These are phyloP conservation scores for Blumeria hordei DNA, from an alignment of 2,329 filamentous ascomycete species.

Conservation along the genomic window DNA sequence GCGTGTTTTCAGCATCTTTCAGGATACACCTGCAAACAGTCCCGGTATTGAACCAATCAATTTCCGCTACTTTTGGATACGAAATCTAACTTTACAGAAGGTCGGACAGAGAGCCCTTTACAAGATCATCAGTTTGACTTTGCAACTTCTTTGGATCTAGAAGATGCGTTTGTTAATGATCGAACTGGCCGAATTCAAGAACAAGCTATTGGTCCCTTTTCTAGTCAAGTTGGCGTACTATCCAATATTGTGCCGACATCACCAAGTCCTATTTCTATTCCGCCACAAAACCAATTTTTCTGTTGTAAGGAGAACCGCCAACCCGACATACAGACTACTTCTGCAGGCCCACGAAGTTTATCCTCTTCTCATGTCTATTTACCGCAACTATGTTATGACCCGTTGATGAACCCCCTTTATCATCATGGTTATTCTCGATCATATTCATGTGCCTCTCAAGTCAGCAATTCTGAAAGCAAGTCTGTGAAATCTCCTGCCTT, in stretches of 20 bases:
- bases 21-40: conserved; percentile 11
- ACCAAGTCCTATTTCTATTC: conserved; percentile 10
- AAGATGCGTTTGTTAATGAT: not conserved
- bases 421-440: conserved; percentile 7
- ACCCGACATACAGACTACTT: conserved; percentile 4
- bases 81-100: conserved; percentile 2
- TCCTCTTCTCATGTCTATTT: conserved; percentile 10
- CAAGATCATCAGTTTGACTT: conserved; percentile 12
- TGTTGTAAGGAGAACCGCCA: conserved; percentile 11
- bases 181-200: conserved; percentile 11
- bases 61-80: not conserved
- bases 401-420: conserved; percentile 12
- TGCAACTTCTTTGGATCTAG: not conserved
- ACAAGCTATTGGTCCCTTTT: conserved; percentile 7
- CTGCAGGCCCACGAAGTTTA: conserved; percentile 6
- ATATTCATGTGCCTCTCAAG: conserved; percentile 4
- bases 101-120: conserved; percentile 13
- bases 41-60: conserved; percentile 7
- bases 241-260: conserved; percentile 5
- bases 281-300: not conserved
- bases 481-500: not conserved
- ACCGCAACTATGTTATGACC: conserved; percentile 11
- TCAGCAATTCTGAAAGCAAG: not conserved
- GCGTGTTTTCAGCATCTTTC: conserved; percentile 11
- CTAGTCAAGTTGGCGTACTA: conserved; percentile 1